A percentile compares a stretch with the other conserved stretches of the same genome.
Conservation (phyloP, 345 rosid genomes). For the Euphorbia tirucalli region DNA sequence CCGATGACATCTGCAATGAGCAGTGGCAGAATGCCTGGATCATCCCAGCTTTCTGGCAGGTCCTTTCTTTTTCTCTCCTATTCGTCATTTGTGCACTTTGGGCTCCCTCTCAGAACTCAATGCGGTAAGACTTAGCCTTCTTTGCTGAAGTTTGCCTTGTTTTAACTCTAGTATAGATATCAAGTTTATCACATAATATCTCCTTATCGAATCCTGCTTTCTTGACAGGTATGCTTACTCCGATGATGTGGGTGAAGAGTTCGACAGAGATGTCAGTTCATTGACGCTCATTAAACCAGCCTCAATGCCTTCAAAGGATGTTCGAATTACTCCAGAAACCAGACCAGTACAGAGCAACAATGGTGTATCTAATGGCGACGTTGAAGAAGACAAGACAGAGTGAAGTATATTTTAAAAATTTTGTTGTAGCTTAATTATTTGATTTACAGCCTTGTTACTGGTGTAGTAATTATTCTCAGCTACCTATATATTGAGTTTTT, state of each 20-base stretch:
- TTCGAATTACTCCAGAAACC: conserved; percentile 45
- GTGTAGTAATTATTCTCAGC: conserved; percentile 4
- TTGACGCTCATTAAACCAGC: conserved; percentile 82
- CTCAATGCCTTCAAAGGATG: conserved; percentile 47
- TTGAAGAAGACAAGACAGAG: conserved; percentile 83
- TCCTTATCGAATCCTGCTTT: conserved; percentile 1
- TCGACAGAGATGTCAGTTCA: conserved; percentile 68
- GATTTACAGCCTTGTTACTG: conserved; percentile 17
- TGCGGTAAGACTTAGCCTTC: conserved; percentile 49
- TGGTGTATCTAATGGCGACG: conserved; percentile 38
- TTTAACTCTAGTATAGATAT: background rate
- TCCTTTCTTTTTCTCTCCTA: conserved; percentile 81
- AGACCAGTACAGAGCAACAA: conserved; percentile 36
- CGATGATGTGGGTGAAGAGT: conserved; percentile 60
- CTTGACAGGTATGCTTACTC: conserved; percentile 71
- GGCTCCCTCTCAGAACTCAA: conserved; percentile 93
- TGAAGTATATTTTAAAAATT: conserved; percentile 27
- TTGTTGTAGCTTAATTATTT: background rate
- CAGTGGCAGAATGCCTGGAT: conserved; percentile 96
- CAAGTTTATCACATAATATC: background rate
- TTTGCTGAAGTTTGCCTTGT: background rate
- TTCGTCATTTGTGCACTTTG: conserved; percentile 79
- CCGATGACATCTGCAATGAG: conserved; percentile 81
- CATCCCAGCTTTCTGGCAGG: conserved; percentile 94
- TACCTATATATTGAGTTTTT: no score